Percentiles rank a stretch among this genome's conserved stretches.
These are phyloP conservation scores for Gryganskiella cystojenkinii DNA, from an alignment of 192 early-diverging fungal species.

Conservation along the genomic window DNA sequence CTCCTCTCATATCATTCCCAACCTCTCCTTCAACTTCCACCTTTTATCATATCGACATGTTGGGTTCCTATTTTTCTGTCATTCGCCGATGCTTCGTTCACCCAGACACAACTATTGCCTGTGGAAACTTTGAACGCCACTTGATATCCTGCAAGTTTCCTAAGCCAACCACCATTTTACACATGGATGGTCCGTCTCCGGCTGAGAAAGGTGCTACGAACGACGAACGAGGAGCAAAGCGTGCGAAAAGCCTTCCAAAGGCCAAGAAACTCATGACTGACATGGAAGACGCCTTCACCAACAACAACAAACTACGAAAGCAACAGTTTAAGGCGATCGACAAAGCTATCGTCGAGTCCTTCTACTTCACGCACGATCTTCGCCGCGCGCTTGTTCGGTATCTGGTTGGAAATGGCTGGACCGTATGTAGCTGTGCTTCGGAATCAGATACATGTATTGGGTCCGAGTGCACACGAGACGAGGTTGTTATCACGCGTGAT, in stretches of 20 bases:
- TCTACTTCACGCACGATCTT: slow-evolving; percentile 6
- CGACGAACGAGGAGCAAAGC: not conserved
- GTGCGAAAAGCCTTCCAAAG: not conserved
- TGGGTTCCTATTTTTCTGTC: not conserved
- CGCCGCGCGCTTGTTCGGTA: slow-evolving; percentile 2
- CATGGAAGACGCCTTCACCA: not conserved
- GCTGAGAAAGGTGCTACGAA: not conserved
- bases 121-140: not conserved
- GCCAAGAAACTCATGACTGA: slow-evolving; percentile 4
- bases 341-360: slow-evolving; percentile 8
- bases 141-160: not conserved
- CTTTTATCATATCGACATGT: not conserved
- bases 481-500: not conserved
- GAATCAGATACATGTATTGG: not conserved
- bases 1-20: not conserved
- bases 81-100: not conserved
- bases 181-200: not conserved
- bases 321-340: slow-evolving; percentile 6
- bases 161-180: not conserved
- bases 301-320: not conserved
- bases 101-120: not conserved
- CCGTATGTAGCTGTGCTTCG: not conserved
- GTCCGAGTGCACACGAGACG: no score
- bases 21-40: not conserved
- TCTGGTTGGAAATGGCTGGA: not conserved